Base-by-base conservation (phyloP, 1,284 basidiomycete genomes). In the Tetrapyrgos nigripes region DNA sequence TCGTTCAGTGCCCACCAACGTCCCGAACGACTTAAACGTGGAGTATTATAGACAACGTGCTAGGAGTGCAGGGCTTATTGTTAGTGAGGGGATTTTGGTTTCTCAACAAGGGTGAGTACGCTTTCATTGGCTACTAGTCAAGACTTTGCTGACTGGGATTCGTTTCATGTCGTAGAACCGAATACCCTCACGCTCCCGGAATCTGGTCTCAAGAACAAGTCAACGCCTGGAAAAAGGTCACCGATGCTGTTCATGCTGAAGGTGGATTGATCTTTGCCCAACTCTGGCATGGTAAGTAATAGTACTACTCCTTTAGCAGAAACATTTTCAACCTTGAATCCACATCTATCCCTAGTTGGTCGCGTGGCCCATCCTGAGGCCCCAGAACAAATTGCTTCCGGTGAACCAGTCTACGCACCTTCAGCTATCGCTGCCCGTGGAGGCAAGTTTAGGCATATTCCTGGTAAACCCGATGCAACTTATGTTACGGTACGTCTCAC, bases 1-100 rank as follows among this genome's bases (percentile, higher is more conserved):
- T 66, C 66, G 76, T 3, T 68, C 73, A 14, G 62, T 62, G 11
- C 66, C 67, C 11, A 64, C 65, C 10, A 69, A 71, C 44, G 62
- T 70, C 13, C 55, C 55, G 4, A 56, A 56, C 19, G 48, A 33
- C 2, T 11, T 59, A 4, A 59, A 54, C 21, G 9, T 59, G 6
- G 52, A 59, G 19, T 54, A 59, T 40, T 59, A 59, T 29, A 46
- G 45, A 17, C 57, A 59, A 23, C 26, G 57, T 28, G 29, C 57
- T 21, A 56, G 33, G n/a, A 54, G 52, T 28, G 40, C 57, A 13
- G 58, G 58, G 6, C 43, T 59, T 37, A 55, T 59, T 43, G 37
- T 59, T 29, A 55, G 47, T 4, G 58, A 59, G 28, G 58, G 48
- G 24, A 43, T 52, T 4, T 49, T 59, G 14, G 40, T 59, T 14